phyloP scores from a whole-genome alignment of 2,329 filamentous ascomycete genomes.

The Arthrinium puccinioides region DNA sequence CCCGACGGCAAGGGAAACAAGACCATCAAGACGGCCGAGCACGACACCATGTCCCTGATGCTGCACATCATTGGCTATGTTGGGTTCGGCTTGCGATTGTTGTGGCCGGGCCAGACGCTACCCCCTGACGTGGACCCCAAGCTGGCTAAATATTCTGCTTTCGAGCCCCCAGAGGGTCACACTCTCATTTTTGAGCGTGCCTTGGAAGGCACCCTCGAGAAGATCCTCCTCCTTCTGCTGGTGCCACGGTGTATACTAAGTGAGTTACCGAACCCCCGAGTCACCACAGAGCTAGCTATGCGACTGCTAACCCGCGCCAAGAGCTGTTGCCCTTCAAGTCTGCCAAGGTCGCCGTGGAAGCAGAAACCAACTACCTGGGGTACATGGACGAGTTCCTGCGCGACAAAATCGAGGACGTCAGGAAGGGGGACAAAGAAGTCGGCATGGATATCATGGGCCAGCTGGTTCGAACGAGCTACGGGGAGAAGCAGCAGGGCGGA shows the following conservation, averaged over 20 bases:
- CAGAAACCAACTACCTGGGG: slow-evolving; percentile 55
- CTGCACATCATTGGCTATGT: slow-evolving; percentile 56
- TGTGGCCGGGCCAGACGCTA: slow-evolving; percentile 56
- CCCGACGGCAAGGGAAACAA: slow-evolving; percentile 29
- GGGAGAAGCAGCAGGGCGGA: slow-evolving; percentile 12
- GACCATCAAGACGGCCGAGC: slow-evolving; percentile 49
- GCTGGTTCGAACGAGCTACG: slow-evolving; percentile 36
- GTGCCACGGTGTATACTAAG: slow-evolving; percentile 49
- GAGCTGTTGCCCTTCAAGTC: slow-evolving; percentile 39
- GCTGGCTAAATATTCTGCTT: slow-evolving; percentile 38
- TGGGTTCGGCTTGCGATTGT: slow-evolving; percentile 58
- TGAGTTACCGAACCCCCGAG: slow-evolving; percentile 21
- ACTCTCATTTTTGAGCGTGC: slow-evolving; percentile 60
- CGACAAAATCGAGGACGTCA: slow-evolving; percentile 44
- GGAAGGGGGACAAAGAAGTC: slow-evolving; percentile 28
- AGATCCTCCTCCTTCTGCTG: slow-evolving; percentile 55
- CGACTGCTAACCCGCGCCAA: too few species aligned
- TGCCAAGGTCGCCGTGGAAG: slow-evolving; percentile 43
- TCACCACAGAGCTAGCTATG: neutral
- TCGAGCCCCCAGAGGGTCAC: slow-evolving; percentile 42
- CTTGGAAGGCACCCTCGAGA: slow-evolving; percentile 53
- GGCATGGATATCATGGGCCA: slow-evolving; percentile 48
- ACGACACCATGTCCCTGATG: slow-evolving; percentile 57
- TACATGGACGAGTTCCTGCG: slow-evolving; percentile 66
- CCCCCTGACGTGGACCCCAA: slow-evolving; percentile 34